Evolutionary conservation across 345 rosid species (phyloP), one percentile per base, ranked within the genome.

Genomic region (Eucalyptus polyanthemos): DNA sequence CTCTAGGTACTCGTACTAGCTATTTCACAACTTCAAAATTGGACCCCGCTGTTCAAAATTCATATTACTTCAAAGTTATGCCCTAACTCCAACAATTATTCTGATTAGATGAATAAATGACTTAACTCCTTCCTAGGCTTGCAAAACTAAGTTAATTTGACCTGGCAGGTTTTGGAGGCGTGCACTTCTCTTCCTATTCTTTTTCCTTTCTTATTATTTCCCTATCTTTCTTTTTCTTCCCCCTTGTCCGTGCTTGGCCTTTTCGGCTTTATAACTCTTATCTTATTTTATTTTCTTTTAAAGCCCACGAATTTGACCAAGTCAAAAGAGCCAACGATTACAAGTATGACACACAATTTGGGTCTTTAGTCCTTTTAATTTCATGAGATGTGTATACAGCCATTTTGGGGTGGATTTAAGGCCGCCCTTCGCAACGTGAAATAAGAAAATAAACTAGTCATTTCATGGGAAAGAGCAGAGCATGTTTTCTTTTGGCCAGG

Each of bases 1-100:
- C n/a, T n/a, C n/a, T n/a, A n/a, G n/a, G n/a, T n/a, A n/a, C n/a
- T n/a, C n/a, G n/a, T n/a, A n/a, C n/a, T n/a, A n/a, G n/a, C n/a
- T n/a, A n/a, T n/a, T n/a, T n/a, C n/a, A n/a, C n/a, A n/a, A 65
- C 19, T 1, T 15, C 31, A 65, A 2, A n/a, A 65, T 65, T 14
- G 10, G 76, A 65, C 40, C 34, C 37, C 6, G 1, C 21, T 0
- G 3, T 14, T n/a, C 37, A n/a, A 62, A 29, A 62, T 62, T 62
- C 69, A 62, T 2, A 12, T 62, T 3, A 62, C 15, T 27, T 62
- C n/a, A 62, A 62, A 29, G 14, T 62, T 29, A 62, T 62, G 34
- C 13, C 31, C 72, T 62, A 62, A 62, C 31, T 29, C 9, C 10
- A 8, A 65, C 2, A 65, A 65, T 7, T n/a, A 65, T 34, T 65